Base-by-base conservation (phyloP, 495 filamentous ascomycete genomes). In the Extremus antarcticus region DNA sequence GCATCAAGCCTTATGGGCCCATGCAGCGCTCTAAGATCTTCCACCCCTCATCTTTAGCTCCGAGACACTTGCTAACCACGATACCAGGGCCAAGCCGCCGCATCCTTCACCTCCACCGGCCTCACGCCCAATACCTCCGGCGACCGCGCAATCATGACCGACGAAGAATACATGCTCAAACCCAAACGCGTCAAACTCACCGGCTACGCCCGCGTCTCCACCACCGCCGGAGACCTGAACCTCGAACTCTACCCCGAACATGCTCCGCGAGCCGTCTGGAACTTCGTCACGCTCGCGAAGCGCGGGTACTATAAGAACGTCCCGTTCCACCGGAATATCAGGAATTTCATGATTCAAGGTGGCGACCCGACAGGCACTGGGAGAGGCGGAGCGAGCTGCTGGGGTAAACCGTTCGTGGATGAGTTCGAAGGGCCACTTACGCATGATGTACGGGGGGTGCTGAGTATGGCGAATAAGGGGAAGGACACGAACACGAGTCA, bases 321-420 rank as follows among this genome's bases (percentile, higher is more conserved):
- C 8, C 61, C 76, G 20, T 97, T 97, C 65, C 92, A 99, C 68
- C 82, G 92, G 49, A 94, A 89, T 66, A 95, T 99, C 63, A 78
- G 79, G 23, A 88, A 86, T 56, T 99, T 99, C 69, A 99, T 99
- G 92, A 86, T 97, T 54, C 92, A 99, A 66, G 94, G 94, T 52
- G 92, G 92, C 56, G 92, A 98, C 65, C 92, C 92, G 0, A 87
- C 87, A 0, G 90, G 90, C 0, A 94, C 88, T 1, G 92, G 92
- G 9, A 76, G 85, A 38, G 91, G 91, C n/a, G 92, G 92, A 0
- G 73, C 78, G 40, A 88, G 83, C 63, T 77, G 90, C 54, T 97
- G 92, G 92, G 85, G 85, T 43, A 90, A 88, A 69, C 84, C 84
- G 56, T 98, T 98, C 65, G 74, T 83, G 25, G 92, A 98, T 68